These are phyloP conservation scores for Hericium alpestre DNA, from an alignment of 768 basidiomycete species.

Conservation along the genomic window DNA sequence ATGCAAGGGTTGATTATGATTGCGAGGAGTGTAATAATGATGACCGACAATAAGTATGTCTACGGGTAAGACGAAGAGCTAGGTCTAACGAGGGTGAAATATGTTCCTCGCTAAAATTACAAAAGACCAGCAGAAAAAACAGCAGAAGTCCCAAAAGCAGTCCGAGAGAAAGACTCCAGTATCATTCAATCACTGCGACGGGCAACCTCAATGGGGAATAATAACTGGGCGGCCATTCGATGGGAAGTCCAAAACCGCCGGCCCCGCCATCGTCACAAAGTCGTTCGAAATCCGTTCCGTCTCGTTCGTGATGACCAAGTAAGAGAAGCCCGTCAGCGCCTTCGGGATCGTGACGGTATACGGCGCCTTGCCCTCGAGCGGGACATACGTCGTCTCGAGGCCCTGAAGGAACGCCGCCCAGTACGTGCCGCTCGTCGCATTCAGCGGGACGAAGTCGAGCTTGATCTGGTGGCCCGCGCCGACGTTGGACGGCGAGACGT, in stretches of 20 bases:
- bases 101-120: too few species aligned
- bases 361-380: not conserved
- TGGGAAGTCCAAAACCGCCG: not conserved
- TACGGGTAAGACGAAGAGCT: too few species aligned
- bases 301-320: not conserved
- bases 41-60: too few species aligned
- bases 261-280: not conserved
- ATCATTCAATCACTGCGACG: not conserved
- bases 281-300: not conserved
- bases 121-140: too few species aligned
- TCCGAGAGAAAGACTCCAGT: too few species aligned
- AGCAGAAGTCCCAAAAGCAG: too few species aligned
- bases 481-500: not conserved
- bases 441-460: not conserved
- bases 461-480: not conserved
- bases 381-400: not conserved
- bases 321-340: not conserved
- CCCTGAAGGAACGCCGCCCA: not conserved
- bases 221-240: not conserved
- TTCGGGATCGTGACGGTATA: not conserved
- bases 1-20: too few species aligned
- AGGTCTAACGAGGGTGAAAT: too few species aligned
- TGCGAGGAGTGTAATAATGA: too few species aligned
- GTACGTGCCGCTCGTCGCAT: not conserved
- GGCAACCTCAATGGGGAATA: not conserved